Evolutionary conservation across 768 basidiomycete species (phyloP), one percentile per base, ranked within the genome.

Genomic region (Pisolithus albus): DNA sequence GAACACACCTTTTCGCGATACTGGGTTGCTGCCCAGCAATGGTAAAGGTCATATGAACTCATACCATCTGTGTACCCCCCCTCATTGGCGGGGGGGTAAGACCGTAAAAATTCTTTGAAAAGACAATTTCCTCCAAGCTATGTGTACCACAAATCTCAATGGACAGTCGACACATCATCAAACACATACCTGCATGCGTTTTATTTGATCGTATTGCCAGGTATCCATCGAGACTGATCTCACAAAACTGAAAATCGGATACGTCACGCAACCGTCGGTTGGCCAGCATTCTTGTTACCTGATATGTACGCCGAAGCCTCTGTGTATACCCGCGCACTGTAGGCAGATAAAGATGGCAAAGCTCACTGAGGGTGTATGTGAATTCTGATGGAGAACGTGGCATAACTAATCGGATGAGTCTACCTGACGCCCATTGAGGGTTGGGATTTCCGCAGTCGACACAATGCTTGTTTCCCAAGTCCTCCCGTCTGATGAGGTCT

Each of bases 211-310:
- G 36, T 83, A 80, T 57, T 88, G 85, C 92, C 93, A 96, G 57
- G 92, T 88, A 70, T 96, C 94, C 94, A 96, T 97, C 49, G 92
- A 92, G 56, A 93, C 82, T 39, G 89, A 92, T 64, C 93, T 79
- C 50, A 95, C 90, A 69, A 93, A 95, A 66, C 88, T 90, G 69
- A 41, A 45, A 61, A 51, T 16, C 39, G 39, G n/a, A 51, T 49
- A 24, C 38, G 50, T 36, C 30, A 24, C n/a, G 4, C 13, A 38
- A 19, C 7, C 30, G 37, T 50, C 15, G 42, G 42, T 56, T 32
- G 56, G 52, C 47, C 11, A 47, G 18, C 47, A 46, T 49, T n/a
- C 21, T 16, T 37, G 54, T 60, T 57, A 74, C 88, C 86, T 89
- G 65, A 97, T 82, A 68, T 98, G 95, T 15, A 96, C 93, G 40